Base-by-base conservation (phyloP, 192 early-diverging fungal genomes). In the Linnemannia schmuckeri region DNA sequence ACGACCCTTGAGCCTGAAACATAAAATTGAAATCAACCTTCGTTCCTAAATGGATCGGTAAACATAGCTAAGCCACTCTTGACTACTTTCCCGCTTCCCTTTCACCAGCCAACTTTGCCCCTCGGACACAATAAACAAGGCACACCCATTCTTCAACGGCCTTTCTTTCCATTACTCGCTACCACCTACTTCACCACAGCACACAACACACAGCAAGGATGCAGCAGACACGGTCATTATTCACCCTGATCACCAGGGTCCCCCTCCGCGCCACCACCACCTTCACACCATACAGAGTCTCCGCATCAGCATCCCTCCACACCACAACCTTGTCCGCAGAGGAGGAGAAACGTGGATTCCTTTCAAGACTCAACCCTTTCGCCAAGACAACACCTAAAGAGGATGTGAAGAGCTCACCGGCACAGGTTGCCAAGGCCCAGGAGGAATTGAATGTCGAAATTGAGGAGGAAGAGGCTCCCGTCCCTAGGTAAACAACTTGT, bases 291-390 rank as follows among this genome's bases (percentile, higher is more conserved):
- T 44, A 47, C 52, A 40, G 9, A n/a, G 20, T 38, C 15, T 44
- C 30, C 69, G 8, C 44, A 18, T 37, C 35, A n/a, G 74, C 80
- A 37, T 70, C 81, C 54, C 38, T 86, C 22, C 84, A 86, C 68
- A 87, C 85, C 9, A 72, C 75, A 35, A 57, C 49, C 49, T 18
- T 41, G 35, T 18, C 70, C 18, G 74, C 79, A 17, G 79, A 76
- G 35, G 85, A 87, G n/a, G 80, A 87, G 73, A 80, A 76, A n/a
- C 47, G 79, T 30, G 79, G 85, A 40, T 81, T 87, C 76, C 76
- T 87, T 20, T 87, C 85, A 44, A 72, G 85, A 38, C 79, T 87
- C 49, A 87, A 87, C 76, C 85, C 85, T 6, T 87, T 87, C 52
- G 80, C 85, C 47, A 87, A 81, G 42, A 66, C 85, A 5, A 57